These are phyloP conservation scores for Aspergillus sclerotioniger DNA, from an alignment of 495 filamentous ascomycete genomes.

Conservation along the genomic window DNA sequence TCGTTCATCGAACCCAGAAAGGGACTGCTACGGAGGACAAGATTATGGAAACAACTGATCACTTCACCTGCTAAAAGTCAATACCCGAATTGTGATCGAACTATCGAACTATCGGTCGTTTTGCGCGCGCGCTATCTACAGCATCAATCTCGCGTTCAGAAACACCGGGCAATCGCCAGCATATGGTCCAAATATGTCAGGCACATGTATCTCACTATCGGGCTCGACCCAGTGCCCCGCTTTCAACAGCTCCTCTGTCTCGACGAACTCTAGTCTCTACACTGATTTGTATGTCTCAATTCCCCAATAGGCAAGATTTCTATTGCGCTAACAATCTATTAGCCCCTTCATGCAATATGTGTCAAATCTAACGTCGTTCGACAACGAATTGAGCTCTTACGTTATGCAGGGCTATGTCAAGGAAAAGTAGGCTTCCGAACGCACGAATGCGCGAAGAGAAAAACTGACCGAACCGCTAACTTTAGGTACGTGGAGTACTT, in stretches of 20 bases:
- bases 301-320: slow-evolving; percentile 2
- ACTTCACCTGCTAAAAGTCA: slow-evolving; percentile 5
- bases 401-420: slow-evolving; percentile 71
- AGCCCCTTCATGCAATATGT: slow-evolving; percentile 89
- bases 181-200: slow-evolving; percentile 32
- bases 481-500: slow-evolving; percentile 53
- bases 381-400: slow-evolving; percentile 69
- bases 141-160: background rate
- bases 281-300: slow-evolving; percentile 70
- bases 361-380: slow-evolving; percentile 72
- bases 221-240: slow-evolving; percentile 80
- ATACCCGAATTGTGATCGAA: slow-evolving; percentile 7
- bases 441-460: background rate
- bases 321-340: slow-evolving; percentile 27
- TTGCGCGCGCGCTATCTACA: background rate
- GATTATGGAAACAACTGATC: slow-evolving; percentile 16
- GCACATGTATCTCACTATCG: slow-evolving; percentile 71
- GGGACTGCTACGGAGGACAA: background rate
- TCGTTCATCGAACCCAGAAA: slow-evolving; percentile 2
- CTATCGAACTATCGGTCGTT: background rate
- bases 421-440: slow-evolving; percentile 58
- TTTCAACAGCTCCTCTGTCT: slow-evolving; percentile 79
- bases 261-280: slow-evolving; percentile 62
- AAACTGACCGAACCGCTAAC: slow-evolving; percentile 17
- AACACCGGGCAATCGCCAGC: background rate